Evolutionary conservation across 192 early-diverging fungal species (phyloP), one percentile per base, ranked within the genome.

Genomic region (Helicostylum pulchrum): DNA sequence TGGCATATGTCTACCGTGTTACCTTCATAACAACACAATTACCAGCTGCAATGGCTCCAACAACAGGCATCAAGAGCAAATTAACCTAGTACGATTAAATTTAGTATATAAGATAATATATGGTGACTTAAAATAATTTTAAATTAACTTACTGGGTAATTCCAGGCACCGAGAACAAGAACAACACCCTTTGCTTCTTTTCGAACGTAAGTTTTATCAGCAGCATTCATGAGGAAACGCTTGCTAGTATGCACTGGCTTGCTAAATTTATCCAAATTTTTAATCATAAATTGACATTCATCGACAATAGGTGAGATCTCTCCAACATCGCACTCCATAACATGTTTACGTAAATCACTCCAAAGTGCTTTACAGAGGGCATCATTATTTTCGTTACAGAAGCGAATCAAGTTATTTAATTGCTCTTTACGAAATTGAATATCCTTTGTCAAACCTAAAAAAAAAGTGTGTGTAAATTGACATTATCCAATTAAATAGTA

Each of bases 1-100:
- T 3, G 3, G n/a, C 20, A 26, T 30, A 23, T 59, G 19, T 45
- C 17, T 48, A 12, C 21, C 26, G 47, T 31, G 11, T 66, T 66
- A 75, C 73, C 64, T 93, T 93, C 8, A 88, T n/a, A 1, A 89
- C 54, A 4, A 80, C 90, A 6, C 87, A 86, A 79, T 95, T 95
- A 15, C 96, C 96, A 12, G 91, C 96, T 15, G 94, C 94, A 65
- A 99, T 81, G 11, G 94, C 93, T 31, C 88, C 88, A 3, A 90
- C 80, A 23, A 94, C 73, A 8, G 96, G 94, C 42, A 78, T 71
- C 6, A 97, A 62, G 23, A 84, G 26, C 15, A 99, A 73, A 23
- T 88, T 82, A 31, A 88, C 23, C 54, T 72, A 61, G 11, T 19
- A 17, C 36, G 45, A 49, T 62, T 30, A 61, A 62, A 59, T 44